Percentiles rank a stretch among this genome's conserved stretches.
phyloP scores from a whole-genome alignment of 805 yeast species.

The Spathaspora gorwiae region DNA sequence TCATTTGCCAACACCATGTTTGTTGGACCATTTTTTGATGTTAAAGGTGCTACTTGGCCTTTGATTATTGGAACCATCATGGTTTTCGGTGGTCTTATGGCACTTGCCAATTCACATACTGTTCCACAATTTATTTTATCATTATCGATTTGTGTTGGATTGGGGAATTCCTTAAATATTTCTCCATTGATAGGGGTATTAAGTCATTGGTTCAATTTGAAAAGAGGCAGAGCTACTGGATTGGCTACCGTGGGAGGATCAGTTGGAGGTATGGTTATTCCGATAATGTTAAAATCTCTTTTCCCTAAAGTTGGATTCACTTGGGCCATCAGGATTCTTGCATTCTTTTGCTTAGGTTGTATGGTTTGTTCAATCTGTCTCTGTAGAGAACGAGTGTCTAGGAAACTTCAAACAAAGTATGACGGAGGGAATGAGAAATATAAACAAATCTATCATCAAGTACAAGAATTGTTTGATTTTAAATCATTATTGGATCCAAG shows the following conservation, averaged over 20 bases:
- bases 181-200: constrained; percentile 59
- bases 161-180: constrained; percentile 55
- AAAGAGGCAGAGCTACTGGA: constrained; percentile 54
- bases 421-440: constrained; percentile 1
- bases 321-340: constrained; percentile 55
- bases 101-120: constrained; percentile 47
- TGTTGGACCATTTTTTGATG: constrained; percentile 60
- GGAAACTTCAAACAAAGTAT: neutral
- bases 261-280: constrained; percentile 60
- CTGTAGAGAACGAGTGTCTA: constrained; percentile 23
- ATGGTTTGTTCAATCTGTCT: constrained; percentile 20
- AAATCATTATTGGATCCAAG: constrained; percentile 32
- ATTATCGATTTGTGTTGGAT: constrained; percentile 42
- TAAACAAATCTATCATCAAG: constrained; percentile 11
- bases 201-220: constrained; percentile 60
- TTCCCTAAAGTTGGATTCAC: constrained; percentile 49
- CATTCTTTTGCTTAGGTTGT: constrained; percentile 26
- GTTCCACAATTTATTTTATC: constrained; percentile 59
- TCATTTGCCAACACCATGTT: constrained; percentile 27
- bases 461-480: constrained; percentile 26
- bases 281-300: constrained; percentile 46
- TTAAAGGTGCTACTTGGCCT: constrained; percentile 51
- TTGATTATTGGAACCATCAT: constrained; percentile 41
- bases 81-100: constrained; percentile 46
- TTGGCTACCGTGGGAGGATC: constrained; percentile 65